Percentiles rank a stretch among this genome's conserved stretches.
Conservation (phyloP, 768 basidiomycete genomes). For the Lyophyllum decastes region DNA sequence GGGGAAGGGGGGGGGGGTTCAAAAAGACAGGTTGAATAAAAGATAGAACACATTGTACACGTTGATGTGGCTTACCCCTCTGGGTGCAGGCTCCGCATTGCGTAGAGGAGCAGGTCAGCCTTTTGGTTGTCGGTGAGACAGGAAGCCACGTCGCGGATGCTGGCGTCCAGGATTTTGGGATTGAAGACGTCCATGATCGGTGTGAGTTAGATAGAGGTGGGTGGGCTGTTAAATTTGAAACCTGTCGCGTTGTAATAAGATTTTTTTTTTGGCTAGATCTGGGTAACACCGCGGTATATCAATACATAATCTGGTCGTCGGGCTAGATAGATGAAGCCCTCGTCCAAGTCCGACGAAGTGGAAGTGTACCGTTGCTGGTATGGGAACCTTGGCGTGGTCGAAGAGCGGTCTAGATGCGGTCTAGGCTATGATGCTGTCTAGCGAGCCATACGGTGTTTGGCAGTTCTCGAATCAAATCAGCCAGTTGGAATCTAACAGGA, state of each 20-base stretch:
- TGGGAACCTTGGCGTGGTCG: slow-evolving; percentile 1
- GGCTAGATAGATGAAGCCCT: slow-evolving; percentile 2
- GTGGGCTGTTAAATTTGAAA: background rate
- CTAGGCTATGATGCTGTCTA: slow-evolving; percentile 6
- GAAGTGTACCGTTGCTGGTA: background rate
- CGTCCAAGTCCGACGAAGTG: background rate
- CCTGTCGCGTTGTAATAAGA: slow-evolving; percentile 8
- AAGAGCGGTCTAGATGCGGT: slow-evolving; percentile 12
- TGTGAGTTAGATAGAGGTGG: background rate
- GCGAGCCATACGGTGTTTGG: background rate
- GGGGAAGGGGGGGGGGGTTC: background rate
- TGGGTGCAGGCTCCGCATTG: slow-evolving; percentile 78
- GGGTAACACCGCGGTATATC: slow-evolving; percentile 6
- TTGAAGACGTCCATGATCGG: slow-evolving; percentile 63
- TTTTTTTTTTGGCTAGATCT: background rate
- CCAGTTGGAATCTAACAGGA: background rate
- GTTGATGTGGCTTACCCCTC: slow-evolving; percentile 54
- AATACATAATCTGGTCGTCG: background rate
- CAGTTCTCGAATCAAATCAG: background rate
- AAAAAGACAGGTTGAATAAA: too few species aligned
- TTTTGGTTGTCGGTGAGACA: slow-evolving; percentile 66
- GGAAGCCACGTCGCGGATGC: slow-evolving; percentile 66
- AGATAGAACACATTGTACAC: too few species aligned
- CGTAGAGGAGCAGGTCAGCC: slow-evolving; percentile 71
- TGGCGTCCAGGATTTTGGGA: slow-evolving; percentile 75